Evolutionary conservation across 2,329 filamentous ascomycete species (phyloP).

Genomic region (Helotiales sp.): DNA sequence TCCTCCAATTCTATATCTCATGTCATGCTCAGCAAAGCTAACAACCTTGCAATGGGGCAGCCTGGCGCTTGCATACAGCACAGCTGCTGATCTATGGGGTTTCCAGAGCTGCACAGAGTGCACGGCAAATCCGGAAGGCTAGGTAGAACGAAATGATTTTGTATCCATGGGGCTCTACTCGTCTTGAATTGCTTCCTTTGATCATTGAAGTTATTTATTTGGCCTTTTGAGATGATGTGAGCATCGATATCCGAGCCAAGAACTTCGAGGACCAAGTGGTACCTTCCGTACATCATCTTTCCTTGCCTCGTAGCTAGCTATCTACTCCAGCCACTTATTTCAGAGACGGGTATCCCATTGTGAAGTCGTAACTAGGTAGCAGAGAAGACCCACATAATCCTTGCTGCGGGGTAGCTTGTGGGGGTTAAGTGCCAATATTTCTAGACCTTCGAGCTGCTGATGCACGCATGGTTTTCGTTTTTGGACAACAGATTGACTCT

Average conservation of each 20-base stretch:
- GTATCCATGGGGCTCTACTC: background rate
- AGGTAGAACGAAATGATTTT: slow-evolving; percentile 9
- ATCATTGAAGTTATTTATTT: background rate
- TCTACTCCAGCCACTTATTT: background rate
- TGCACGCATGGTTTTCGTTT: slow-evolving; percentile 19
- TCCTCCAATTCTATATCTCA: background rate
- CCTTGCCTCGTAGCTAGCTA: background rate
- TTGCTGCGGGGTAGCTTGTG: slow-evolving; percentile 27
- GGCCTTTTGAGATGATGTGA: background rate
- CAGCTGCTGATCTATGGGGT: slow-evolving; percentile 25
- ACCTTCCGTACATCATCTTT: background rate
- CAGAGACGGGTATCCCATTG: background rate
- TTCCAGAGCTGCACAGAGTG: slow-evolving; percentile 4
- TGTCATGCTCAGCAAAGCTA: background rate
- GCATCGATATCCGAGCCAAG: background rate
- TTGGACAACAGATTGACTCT: slow-evolving; percentile 8
- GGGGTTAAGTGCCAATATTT: slow-evolving; percentile 17
- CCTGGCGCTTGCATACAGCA: background rate
- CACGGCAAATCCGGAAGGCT: slow-evolving; percentile 18
- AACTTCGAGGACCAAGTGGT: background rate
- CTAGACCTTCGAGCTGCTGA: slow-evolving; percentile 9
- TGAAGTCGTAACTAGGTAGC: background rate
- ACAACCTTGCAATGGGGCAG: background rate
- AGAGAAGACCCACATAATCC: slow-evolving; percentile 8
- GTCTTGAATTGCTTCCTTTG: background rate